These are phyloP conservation scores for Starmerella gropengiesseri DNA, from an alignment of 805 yeast species.

Conservation along the genomic window DNA sequence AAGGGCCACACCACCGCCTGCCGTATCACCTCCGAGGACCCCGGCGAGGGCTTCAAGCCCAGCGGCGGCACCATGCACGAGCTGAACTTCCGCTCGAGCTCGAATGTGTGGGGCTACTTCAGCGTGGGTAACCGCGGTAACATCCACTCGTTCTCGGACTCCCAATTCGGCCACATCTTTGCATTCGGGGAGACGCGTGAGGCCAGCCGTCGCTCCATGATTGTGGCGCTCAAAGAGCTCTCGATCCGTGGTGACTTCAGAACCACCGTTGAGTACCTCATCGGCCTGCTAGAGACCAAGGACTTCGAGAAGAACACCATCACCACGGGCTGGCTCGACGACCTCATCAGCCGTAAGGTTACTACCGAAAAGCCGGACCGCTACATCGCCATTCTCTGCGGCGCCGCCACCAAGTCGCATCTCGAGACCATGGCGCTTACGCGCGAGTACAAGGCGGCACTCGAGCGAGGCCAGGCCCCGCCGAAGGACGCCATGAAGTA, in stretches of 20 bases:
- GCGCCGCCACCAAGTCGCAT: constrained; percentile 95
- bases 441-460: constrained; percentile 56
- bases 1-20: constrained; percentile 99
- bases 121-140: constrained; percentile 94
- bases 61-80: constrained; percentile 95
- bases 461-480: constrained; percentile 94
- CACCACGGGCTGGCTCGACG: constrained; percentile 99
- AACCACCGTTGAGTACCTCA: constrained; percentile 94
- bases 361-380: constrained; percentile 97
- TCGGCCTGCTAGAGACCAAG: constrained; percentile 88
- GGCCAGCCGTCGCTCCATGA: constrained; percentile 97
- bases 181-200: constrained; percentile 98
- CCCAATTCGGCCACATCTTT: constrained; percentile 97
- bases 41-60: constrained; percentile 98
- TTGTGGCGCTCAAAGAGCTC: constrained; percentile 91
- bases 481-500: constrained; percentile 71
- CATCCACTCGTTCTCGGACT: constrained; percentile 94
- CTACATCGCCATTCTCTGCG: constrained; percentile 82
- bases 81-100: constrained; percentile 89
- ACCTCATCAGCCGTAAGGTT: constrained; percentile 79
- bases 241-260: constrained; percentile 97
- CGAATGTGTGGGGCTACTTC: constrained; percentile 99
- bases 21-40: constrained; percentile 98
- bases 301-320: constrained; percentile 93
- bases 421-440: constrained; percentile 61